Conservation (phyloP, 768 basidiomycete genomes). For the Boletales sp. region DNA sequence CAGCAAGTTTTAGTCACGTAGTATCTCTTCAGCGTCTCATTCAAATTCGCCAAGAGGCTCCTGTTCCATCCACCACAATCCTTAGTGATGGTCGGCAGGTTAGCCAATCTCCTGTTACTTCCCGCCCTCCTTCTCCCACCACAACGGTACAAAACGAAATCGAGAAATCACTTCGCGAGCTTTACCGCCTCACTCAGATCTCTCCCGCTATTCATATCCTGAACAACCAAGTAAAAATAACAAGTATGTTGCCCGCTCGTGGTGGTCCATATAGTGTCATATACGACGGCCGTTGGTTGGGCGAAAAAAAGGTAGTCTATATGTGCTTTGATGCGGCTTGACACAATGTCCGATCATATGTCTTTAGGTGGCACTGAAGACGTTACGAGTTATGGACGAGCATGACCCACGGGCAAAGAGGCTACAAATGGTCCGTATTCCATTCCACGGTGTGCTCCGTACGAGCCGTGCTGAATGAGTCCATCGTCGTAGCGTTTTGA, state of each 20-base stretch:
- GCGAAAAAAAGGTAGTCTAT: conserved; percentile 43
- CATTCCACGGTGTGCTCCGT: neutral
- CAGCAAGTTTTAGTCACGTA: neutral
- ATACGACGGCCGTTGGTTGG: conserved; percentile 53
- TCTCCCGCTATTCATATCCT: conserved; percentile 51
- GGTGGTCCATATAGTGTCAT: conserved; percentile 56
- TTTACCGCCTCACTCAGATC: conserved; percentile 50
- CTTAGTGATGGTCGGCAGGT: conserved; percentile 19
- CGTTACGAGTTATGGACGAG: conserved; percentile 44
- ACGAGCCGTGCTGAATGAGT: neutral
- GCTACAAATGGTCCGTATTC: conserved; percentile 30
- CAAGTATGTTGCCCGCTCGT: conserved; percentile 35
- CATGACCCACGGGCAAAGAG: conserved; percentile 41
- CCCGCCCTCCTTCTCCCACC: conserved; percentile 20
- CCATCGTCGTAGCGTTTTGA: conserved; percentile 44
- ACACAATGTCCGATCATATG: neutral
- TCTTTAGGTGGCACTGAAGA: conserved; percentile 54
- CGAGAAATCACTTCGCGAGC: conserved; percentile 42
- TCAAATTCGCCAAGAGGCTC: conserved; percentile 3
- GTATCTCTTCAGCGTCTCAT: conserved; percentile 20
- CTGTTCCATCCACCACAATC: conserved; percentile 7
- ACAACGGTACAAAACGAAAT: conserved; percentile 35
- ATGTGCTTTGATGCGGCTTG: neutral
- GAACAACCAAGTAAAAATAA: conserved; percentile 48
- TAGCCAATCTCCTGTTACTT: conserved; percentile 20